These are phyloP conservation scores for Ganoderma sinense DNA, from an alignment of 1,284 basidiomycete genomes.

Conservation along the genomic window DNA sequence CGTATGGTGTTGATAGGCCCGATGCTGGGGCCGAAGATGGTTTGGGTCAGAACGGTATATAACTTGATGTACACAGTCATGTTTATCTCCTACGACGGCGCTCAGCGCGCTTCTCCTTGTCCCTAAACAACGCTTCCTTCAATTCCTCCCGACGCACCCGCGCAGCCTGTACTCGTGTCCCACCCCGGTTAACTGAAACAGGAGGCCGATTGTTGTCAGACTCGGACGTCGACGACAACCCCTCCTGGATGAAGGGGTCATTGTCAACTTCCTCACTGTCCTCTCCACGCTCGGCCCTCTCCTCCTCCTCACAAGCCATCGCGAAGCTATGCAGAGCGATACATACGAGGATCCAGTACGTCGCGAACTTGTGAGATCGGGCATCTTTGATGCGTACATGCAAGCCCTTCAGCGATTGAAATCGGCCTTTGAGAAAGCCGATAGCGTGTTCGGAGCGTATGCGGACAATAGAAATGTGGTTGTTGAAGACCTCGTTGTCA, in stretches of 20 bases:
- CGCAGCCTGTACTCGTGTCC: background rate
- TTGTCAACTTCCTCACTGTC: background rate
- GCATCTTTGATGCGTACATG: background rate
- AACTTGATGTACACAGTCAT: background rate
- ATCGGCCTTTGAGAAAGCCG: background rate
- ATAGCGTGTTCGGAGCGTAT: background rate
- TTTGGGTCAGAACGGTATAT: constrained; percentile 25
- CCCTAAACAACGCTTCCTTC: background rate
- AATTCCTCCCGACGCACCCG: background rate
- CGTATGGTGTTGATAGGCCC: background rate
- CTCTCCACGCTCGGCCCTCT: background rate
- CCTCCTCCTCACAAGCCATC: background rate
- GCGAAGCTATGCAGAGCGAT: background rate
- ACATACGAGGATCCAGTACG: background rate
- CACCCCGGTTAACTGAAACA: background rate
- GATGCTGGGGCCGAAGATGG: background rate
- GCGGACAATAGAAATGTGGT: constrained; percentile 28
- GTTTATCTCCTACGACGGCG: background rate
- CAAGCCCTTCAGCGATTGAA: background rate
- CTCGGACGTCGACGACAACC: background rate
- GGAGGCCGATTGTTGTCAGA: background rate
- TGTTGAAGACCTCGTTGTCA: constrained; percentile 27
- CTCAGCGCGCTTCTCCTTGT: background rate
- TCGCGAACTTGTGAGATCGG: background rate
- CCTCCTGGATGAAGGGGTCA: background rate